These are phyloP conservation scores for Backusella tarrabulga DNA, from an alignment of 192 early-diverging fungal genomes.

Conservation along the genomic window DNA sequence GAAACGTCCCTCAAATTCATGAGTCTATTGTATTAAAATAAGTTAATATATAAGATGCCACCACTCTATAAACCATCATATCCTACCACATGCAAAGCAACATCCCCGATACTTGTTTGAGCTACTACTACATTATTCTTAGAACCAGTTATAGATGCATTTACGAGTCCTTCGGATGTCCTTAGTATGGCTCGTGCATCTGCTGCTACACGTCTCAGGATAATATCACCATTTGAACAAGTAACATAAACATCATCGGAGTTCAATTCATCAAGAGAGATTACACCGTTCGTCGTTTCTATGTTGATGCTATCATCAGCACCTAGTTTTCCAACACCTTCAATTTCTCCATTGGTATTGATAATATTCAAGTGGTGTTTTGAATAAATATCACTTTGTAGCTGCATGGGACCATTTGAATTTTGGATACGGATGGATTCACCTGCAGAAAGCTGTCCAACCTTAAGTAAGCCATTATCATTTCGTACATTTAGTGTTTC, in stretches of 20 bases:
- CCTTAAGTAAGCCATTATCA: not conserved
- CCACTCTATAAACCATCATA: not conserved
- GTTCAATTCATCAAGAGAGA: not conserved
- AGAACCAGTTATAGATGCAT: not conserved
- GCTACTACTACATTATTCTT: not conserved
- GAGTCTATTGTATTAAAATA: not conserved
- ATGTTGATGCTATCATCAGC: not conserved
- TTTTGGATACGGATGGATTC: not conserved
- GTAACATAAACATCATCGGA: not conserved
- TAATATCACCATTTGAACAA: not conserved
- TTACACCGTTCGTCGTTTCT: not conserved
- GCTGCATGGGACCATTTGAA: not conserved
- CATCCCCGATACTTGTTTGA: not conserved
- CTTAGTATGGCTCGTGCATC: not conserved
- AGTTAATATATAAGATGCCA: not conserved
- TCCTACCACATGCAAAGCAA: conserved; percentile 13
- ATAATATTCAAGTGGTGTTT: not conserved
- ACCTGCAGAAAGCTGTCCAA: not conserved
- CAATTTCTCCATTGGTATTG: not conserved
- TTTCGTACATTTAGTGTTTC: not conserved
- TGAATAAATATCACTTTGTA: not conserved
- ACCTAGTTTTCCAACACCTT: not conserved
- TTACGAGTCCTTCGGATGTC: not conserved
- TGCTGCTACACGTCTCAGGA: not conserved
- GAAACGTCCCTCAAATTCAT: conserved; percentile 9